A percentile compares a stretch with the other conserved stretches of the same genome.
Conservation (phyloP, 2,329 filamentous ascomycete species). For the Ophiosphaerella herpotricha region DNA sequence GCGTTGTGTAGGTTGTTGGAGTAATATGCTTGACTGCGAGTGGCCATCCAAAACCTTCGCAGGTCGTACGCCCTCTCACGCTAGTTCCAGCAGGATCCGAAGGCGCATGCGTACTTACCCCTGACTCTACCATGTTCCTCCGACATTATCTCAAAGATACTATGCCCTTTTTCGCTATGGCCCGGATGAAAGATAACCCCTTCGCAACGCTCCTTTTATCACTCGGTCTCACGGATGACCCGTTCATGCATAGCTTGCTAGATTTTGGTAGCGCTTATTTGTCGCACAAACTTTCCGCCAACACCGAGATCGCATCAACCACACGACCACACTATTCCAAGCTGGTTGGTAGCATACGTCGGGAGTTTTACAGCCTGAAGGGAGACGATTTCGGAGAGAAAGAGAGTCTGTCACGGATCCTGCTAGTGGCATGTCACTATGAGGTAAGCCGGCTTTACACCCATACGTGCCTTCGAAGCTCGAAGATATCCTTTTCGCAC, state of each 20-base stretch:
- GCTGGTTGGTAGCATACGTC: neutral
- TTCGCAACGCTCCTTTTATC: neutral
- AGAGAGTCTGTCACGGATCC: neutral
- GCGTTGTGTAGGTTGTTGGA: neutral
- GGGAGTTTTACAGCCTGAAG: too few relatives aligned
- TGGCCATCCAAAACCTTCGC: neutral
- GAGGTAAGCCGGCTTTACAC: neutral
- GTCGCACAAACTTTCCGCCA: too few relatives aligned
- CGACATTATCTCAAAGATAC: neutral
- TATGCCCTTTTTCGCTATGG: neutral
- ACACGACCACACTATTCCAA: neutral
- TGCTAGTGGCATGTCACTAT: neutral
- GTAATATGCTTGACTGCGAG: neutral
- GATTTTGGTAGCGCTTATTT: neutral
- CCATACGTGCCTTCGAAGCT: neutral
- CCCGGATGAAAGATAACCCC: neutral
- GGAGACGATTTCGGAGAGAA: neutral
- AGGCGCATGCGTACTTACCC: too few relatives aligned
- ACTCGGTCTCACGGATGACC: neutral
- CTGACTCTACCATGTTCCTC: neutral
- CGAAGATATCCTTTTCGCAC: too few relatives aligned
- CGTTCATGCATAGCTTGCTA: neutral
- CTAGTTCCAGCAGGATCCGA: too few relatives aligned
- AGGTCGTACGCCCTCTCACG: too few relatives aligned
- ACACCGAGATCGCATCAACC: neutral